Evolutionary conservation across 257 asterid species (phyloP).

Genomic region (Anisodus acutangulus): DNA sequence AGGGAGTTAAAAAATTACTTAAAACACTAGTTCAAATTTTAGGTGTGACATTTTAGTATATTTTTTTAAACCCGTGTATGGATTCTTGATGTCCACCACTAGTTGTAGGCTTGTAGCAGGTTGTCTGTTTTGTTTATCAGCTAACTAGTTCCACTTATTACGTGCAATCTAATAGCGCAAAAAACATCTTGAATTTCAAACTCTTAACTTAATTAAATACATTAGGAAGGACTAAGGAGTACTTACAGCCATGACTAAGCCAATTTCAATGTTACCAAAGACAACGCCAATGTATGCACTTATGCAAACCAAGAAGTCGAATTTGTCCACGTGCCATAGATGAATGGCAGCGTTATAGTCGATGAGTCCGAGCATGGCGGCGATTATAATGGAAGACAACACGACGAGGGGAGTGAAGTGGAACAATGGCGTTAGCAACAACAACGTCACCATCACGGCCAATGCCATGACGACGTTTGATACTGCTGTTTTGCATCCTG

Average conservation of each 20-base stretch:
- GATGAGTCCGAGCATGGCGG: constrained; percentile 96
- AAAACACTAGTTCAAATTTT: too few relatives aligned
- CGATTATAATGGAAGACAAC: constrained; percentile 73
- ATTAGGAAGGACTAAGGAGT: neutral
- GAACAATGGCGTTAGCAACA: constrained; percentile 80
- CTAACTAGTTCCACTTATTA: too few relatives aligned
- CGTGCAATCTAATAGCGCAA: too few relatives aligned
- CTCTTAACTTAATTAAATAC: neutral
- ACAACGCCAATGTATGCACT: constrained; percentile 87
- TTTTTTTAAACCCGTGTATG: too few relatives aligned
- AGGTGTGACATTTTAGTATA: too few relatives aligned
- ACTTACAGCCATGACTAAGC: constrained; percentile 76
- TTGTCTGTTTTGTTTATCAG: too few relatives aligned
- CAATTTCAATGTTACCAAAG: constrained; percentile 75
- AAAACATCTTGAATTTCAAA: too few relatives aligned
- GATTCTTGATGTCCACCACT: too few relatives aligned
- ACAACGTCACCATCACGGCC: constrained; percentile 78
- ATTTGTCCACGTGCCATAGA: constrained; percentile 85
- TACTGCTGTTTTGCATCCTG: constrained; percentile 97
- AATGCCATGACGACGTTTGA: constrained; percentile 95
- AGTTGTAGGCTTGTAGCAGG: too few relatives aligned
- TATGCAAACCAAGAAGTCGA: constrained; percentile 86
- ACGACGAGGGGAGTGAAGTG: constrained; percentile 93
- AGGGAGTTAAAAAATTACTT: too few relatives aligned
- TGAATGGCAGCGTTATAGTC: constrained; percentile 92